Percentiles rank a stretch among this genome's conserved stretches.
phyloP scores from a whole-genome alignment of 176 grass and related monocot species.

The Rhipidocladum racemiflorum region DNA sequence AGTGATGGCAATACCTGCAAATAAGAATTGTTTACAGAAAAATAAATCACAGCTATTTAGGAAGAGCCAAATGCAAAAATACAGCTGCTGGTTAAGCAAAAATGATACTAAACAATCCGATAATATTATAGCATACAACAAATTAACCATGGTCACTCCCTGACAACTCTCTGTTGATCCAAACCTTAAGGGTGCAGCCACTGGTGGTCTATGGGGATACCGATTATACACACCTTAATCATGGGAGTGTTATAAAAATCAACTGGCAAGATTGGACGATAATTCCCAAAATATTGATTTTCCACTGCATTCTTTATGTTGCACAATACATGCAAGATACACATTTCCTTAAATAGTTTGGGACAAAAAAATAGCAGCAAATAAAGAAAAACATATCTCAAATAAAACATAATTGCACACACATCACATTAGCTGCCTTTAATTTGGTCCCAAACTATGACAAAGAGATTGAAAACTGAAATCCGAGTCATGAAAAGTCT shows the following conservation, averaged over 20 bases:
- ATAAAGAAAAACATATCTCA: background rate
- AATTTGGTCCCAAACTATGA: background rate
- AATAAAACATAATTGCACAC: background rate
- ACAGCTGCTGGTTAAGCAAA: background rate
- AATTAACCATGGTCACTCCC: background rate
- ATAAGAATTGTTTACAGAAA: conserved; percentile 16
- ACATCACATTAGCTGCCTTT: background rate
- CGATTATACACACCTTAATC: background rate
- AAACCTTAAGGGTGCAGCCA: background rate
- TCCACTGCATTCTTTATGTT: background rate
- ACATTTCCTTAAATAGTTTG: background rate
- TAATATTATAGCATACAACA: background rate
- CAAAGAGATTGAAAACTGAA: background rate
- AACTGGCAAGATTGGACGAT: background rate
- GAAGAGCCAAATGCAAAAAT: background rate
- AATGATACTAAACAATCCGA: background rate
- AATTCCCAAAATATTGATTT: background rate
- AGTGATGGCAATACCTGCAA: conserved; percentile 80
- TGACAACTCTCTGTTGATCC: background rate
- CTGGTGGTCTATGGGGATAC: background rate
- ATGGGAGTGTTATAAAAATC: background rate
- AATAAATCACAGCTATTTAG: background rate
- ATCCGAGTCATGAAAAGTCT: background rate
- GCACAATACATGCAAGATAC: background rate
- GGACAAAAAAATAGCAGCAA: background rate